A percentile compares a stretch with the other conserved stretches of the same genome.
Evolutionary conservation across 2,329 filamentous ascomycete genomes (phyloP).

Genomic region (Oidium heveae): DNA sequence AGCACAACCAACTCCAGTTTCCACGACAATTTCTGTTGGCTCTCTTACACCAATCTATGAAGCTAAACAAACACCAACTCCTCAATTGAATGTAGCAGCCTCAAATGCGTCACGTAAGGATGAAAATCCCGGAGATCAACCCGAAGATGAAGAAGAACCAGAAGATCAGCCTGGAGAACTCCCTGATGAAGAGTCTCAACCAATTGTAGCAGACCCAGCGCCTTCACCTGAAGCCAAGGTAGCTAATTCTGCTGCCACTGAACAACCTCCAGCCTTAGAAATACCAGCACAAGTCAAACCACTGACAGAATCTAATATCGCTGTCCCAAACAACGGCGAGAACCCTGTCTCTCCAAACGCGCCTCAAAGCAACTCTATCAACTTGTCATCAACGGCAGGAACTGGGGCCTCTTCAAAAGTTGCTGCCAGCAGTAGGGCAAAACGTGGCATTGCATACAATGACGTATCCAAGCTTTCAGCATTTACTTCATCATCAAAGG

Average conservation of each 20-base stretch:
- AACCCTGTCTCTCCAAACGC: not conserved
- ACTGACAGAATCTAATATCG: not conserved
- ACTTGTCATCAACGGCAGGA: not conserved
- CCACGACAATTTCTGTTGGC: slow-evolving; percentile 6
- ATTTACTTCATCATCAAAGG: slow-evolving; percentile 20
- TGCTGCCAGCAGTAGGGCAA: not conserved
- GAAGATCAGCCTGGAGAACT: not conserved
- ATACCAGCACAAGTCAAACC: not conserved
- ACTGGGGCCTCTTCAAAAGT: slow-evolving; percentile 1
- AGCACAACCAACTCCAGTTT: slow-evolving; percentile 4
- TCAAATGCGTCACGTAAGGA: not conserved
- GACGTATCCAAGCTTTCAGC: slow-evolving; percentile 23
- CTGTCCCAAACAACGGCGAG: not conserved
- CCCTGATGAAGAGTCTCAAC: not conserved
- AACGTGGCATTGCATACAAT: slow-evolving; percentile 49
- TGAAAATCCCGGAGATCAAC: not conserved
- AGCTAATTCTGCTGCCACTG: not conserved
- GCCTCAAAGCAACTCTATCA: not conserved
- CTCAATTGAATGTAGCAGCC: not conserved
- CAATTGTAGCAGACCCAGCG: slow-evolving; percentile 1
- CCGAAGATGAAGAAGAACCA: not conserved
- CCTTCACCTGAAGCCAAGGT: not conserved
- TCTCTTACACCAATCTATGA: slow-evolving; percentile 3
- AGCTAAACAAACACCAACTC: not conserved
- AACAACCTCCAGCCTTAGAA: not conserved